Conservation (phyloP, 2,329 filamentous ascomycete species). For the Diaporthe longicolla region DNA sequence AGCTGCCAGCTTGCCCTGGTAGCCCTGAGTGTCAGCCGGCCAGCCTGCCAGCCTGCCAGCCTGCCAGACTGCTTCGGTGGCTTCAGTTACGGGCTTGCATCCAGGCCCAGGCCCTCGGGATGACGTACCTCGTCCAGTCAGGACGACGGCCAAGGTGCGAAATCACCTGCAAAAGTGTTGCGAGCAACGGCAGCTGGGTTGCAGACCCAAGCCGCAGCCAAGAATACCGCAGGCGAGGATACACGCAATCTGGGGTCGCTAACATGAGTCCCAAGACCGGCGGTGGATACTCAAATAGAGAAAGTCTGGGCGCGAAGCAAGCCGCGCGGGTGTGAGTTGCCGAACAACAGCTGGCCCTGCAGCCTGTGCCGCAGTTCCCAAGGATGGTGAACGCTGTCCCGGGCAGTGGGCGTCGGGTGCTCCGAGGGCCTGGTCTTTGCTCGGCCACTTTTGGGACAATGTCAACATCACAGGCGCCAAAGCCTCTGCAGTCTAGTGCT, state of each 20-base stretch:
- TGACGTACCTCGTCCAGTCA: not conserved
- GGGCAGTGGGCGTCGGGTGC: conserved; percentile 3
- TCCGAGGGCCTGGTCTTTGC: conserved; percentile 6
- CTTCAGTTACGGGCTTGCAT: not conserved
- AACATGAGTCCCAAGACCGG: conserved; percentile 13
- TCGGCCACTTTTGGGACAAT: conserved; percentile 5
- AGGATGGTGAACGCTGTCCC: conserved; percentile 19
- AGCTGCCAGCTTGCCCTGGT: no score
- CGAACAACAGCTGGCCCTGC: conserved; percentile 25
- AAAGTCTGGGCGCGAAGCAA: conserved; percentile 23
- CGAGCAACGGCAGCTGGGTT: conserved; percentile 8
- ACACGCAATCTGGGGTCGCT: conserved; percentile 20
- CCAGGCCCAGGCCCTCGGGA: conserved; percentile 1
- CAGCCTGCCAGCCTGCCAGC: not conserved
- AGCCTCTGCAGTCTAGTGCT: not conserved
- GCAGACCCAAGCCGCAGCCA: conserved; percentile 22
- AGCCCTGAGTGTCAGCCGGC: no score
- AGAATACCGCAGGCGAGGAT: conserved; percentile 23
- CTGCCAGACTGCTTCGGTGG: conserved; percentile 8
- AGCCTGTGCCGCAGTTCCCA: conserved; percentile 18
- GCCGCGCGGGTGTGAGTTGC: conserved; percentile 30
- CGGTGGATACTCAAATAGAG: conserved; percentile 2
- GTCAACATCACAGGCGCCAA: not conserved
- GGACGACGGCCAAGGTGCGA: conserved; percentile 6
- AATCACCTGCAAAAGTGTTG: conserved; percentile 17